Percentiles rank a stretch among this genome's conserved stretches.
Conservation (phyloP, 1,139 yeast species). For the Candida anutae region DNA sequence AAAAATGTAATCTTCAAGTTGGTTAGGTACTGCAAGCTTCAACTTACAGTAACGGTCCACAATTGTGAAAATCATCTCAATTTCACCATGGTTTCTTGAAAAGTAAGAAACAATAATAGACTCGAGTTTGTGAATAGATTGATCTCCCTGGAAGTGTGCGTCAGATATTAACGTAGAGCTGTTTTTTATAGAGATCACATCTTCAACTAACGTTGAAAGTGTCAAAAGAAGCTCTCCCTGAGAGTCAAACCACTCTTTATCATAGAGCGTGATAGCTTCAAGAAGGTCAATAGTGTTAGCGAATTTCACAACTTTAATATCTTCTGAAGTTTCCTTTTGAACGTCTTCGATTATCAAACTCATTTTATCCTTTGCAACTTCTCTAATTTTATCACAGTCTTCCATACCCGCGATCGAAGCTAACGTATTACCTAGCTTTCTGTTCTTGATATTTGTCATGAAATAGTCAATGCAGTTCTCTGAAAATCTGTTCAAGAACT, state of each 20-base stretch:
- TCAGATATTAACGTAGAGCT: constrained; percentile 47
- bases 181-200: constrained; percentile 33
- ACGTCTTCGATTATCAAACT: constrained; percentile 28
- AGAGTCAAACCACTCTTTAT: constrained; percentile 52
- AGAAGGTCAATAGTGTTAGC: constrained; percentile 68
- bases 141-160: constrained; percentile 66
- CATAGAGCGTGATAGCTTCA: constrained; percentile 44
- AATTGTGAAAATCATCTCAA: constrained; percentile 36
- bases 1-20: constrained; percentile 53
- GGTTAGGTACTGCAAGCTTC: constrained; percentile 39
- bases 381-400: constrained; percentile 52
- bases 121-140: constrained; percentile 60
- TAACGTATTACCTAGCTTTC: constrained; percentile 61
- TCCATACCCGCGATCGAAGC: constrained; percentile 56
- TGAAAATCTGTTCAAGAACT: constrained; percentile 78
- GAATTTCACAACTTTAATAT: constrained; percentile 52
- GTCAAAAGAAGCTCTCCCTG: constrained; percentile 45
- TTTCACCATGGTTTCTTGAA: constrained; percentile 20
- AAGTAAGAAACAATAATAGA: constrained; percentile 43
- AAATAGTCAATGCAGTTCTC: constrained; percentile 69
- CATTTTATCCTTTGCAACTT: constrained; percentile 46
- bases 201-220: constrained; percentile 38
- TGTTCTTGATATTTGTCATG: constrained; percentile 54
- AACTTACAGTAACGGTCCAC: constrained; percentile 42
- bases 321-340: constrained; percentile 41